These are phyloP conservation scores for Pezicula carpinea DNA, from an alignment of 2,329 filamentous ascomycete species.

Conservation along the genomic window DNA sequence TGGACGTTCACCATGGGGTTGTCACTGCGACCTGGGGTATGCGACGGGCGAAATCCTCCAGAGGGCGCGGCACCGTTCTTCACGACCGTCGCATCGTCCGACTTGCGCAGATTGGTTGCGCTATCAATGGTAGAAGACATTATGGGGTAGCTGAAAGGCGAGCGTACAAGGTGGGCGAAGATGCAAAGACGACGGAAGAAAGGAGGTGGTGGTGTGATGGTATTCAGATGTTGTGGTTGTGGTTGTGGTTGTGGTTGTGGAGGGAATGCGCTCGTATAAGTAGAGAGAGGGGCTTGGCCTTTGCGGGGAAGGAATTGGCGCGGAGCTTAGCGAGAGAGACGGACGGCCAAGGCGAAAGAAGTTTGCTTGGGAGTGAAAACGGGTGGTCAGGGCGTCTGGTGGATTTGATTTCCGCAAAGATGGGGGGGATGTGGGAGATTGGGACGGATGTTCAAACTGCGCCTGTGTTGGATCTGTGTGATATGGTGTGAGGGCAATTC, in stretches of 20 bases:
- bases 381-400: too few relatives aligned
- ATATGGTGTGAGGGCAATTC: too few relatives aligned
- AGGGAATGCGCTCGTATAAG: not conserved
- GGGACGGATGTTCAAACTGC: too few relatives aligned
- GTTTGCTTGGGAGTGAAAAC: not conserved
- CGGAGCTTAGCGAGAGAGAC: not conserved
- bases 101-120: not conserved
- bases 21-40: conserved; percentile 19
- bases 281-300: not conserved
- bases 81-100: not conserved
- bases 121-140: conserved; percentile 1
- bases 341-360: not conserved
- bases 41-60: conserved; percentile 14
- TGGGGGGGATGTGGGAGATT: too few relatives aligned
- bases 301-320: not conserved
- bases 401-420: too few relatives aligned
- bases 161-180: not conserved
- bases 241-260: too few relatives aligned
- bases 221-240: not conserved
- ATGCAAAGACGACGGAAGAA: not conserved
- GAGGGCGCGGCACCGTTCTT: conserved; percentile 5
- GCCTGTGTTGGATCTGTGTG: too few relatives aligned
- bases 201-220: not conserved
- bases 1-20: conserved; percentile 62
- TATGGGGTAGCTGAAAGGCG: not conserved